These are phyloP conservation scores for Scenedesmus sp. DNA, from an alignment of 163 green algal genomes.

Conservation along the genomic window DNA sequence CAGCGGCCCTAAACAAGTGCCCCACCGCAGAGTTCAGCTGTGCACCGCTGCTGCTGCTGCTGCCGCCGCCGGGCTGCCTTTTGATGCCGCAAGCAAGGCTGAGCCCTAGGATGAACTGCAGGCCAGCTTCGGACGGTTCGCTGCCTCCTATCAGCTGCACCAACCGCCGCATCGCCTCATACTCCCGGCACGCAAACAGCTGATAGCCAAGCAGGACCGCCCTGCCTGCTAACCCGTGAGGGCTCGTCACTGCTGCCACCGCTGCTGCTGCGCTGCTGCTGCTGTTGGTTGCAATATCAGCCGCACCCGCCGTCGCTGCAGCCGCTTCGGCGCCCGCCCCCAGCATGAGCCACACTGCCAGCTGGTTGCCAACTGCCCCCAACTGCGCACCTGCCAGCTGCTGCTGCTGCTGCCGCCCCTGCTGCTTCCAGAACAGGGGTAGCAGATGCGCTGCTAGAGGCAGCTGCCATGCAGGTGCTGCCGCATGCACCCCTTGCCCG, in stretches of 20 bases:
- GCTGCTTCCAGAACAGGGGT: constrained; percentile 37
- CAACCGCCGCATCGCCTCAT: constrained; percentile 54
- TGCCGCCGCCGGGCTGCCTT: background rate
- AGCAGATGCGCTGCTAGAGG: constrained; percentile 45
- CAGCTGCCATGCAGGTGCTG: background rate
- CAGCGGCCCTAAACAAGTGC: constrained; percentile 69
- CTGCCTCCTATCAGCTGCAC: constrained; percentile 40
- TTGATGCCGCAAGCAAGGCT: constrained; percentile 56
- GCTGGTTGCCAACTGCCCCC: background rate
- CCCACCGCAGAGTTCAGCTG: constrained; percentile 58
- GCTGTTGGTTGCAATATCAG: background rate
- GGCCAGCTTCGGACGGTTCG: constrained; percentile 28
- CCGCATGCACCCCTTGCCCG: background rate
- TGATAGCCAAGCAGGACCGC: constrained; percentile 64
- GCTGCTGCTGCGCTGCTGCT: background rate
- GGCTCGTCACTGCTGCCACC: constrained; percentile 2
- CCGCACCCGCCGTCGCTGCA: constrained; percentile 37
- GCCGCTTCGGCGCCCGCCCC: constrained; percentile 27
- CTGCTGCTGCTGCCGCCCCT: background rate
- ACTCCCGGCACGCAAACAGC: constrained; percentile 63
- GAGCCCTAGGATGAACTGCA: constrained; percentile 64
- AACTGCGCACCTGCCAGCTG: background rate
- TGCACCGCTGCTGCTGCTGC: constrained; percentile 32
- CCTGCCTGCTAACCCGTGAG: constrained; percentile 26
- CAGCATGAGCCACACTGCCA: constrained; percentile 44